Percentiles rank a stretch among this genome's conserved stretches.
Conservation (phyloP, 768 basidiomycete genomes). For the Lyophyllum decastes region DNA sequence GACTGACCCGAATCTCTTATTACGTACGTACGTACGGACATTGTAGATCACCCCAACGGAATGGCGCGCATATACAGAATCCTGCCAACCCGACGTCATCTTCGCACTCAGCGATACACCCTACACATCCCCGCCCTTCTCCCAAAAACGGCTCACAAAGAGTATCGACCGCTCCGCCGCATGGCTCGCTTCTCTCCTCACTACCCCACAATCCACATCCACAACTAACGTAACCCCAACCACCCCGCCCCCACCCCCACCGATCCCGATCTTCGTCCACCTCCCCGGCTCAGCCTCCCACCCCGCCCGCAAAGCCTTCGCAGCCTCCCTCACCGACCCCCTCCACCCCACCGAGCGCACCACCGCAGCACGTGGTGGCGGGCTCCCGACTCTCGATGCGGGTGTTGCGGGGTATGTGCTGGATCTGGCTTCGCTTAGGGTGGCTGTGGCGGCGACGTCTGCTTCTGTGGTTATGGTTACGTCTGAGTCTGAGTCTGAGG, state of each 20-base stretch:
- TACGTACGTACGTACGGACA: no score
- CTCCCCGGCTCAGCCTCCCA: conserved; percentile 63
- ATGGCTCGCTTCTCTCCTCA: conserved; percentile 65
- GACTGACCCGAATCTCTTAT: no score
- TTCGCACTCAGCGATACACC: conserved; percentile 73
- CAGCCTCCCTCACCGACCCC: conserved; percentile 54
- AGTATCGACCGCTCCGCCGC: conserved; percentile 66
- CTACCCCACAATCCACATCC: conserved; percentile 7
- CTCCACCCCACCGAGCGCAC: conserved; percentile 31
- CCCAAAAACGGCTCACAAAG: conserved; percentile 79
- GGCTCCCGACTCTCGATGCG: conserved; percentile 61
- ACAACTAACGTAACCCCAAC: not conserved
- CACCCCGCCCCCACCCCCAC: conserved; percentile 7
- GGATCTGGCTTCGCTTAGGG: conserved; percentile 57
- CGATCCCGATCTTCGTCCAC: conserved; percentile 56
- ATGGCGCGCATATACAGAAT: conserved; percentile 55
- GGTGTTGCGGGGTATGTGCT: conserved; percentile 71
- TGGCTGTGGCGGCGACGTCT: conserved; percentile 27
- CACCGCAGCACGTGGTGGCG: conserved; percentile 46
- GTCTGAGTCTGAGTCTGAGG: no score
- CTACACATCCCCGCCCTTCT: conserved; percentile 62
- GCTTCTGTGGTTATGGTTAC: no score
- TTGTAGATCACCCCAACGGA: conserved; percentile 54
- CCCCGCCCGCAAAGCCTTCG: conserved; percentile 65
- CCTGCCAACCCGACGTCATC: conserved; percentile 67